Percentiles rank a stretch among this genome's conserved stretches.
Evolutionary conservation across 1,284 basidiomycete species (phyloP).

Genomic region (Ceratobasidium sp.): DNA sequence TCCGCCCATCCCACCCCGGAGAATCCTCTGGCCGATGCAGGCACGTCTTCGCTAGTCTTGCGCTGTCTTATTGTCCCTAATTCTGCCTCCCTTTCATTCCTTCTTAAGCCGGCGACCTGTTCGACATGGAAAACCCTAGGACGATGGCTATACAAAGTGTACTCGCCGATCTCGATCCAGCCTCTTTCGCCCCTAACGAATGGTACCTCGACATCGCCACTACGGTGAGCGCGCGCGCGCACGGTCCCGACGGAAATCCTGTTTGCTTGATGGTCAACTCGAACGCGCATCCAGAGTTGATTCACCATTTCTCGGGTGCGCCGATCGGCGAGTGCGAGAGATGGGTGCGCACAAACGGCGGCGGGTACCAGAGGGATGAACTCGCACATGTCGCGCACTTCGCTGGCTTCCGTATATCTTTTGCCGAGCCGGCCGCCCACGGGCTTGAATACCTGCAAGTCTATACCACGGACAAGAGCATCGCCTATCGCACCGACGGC

Average conservation of each 20-base stretch:
- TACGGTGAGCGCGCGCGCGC: neutral
- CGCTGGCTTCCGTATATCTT: neutral
- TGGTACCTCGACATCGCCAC: conserved; percentile 3
- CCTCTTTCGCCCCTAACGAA: no score
- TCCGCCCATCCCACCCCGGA: neutral
- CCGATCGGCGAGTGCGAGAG: neutral
- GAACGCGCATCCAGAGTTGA: neutral
- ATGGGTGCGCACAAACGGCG: neutral
- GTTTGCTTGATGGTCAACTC: neutral
- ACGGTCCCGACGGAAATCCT: neutral
- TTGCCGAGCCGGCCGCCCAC: neutral
- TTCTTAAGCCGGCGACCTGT: neutral
- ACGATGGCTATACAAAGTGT: neutral
- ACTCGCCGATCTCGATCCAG: no score
- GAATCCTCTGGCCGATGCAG: no score
- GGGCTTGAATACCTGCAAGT: neutral
- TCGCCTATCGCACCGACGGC: neutral
- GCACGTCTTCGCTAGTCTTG: no score
- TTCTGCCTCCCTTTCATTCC: no score
- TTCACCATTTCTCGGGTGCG: neutral
- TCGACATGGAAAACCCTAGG: neutral
- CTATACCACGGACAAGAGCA: conserved; percentile 11
- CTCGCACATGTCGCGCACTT: conserved; percentile 1
- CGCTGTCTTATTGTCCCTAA: no score
- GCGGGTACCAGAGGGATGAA: conserved; percentile 24